phyloP scores from a whole-genome alignment of 805 yeast genomes.

The Cyberlindnera nakhonratchasimensis region DNA sequence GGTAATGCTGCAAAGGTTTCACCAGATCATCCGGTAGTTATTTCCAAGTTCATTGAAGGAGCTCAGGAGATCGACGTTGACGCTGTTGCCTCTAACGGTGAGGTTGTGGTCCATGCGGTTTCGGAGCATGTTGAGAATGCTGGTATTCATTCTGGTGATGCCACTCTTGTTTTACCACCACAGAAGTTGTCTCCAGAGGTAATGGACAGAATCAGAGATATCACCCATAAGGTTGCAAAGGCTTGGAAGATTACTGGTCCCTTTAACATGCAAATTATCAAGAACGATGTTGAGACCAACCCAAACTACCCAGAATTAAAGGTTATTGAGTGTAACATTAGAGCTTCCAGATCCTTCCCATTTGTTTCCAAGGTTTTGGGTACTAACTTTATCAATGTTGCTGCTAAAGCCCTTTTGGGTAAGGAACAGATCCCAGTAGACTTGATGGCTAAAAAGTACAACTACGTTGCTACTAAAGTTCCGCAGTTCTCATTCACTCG shows the following conservation, averaged over 20 bases:
- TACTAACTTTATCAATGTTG: slow-evolving; percentile 89
- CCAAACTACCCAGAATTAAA: slow-evolving; percentile 64
- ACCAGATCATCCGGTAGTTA: slow-evolving; percentile 95
- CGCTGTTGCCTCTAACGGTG: slow-evolving; percentile 90
- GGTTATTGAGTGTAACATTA: slow-evolving; percentile 97
- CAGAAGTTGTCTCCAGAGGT: slow-evolving; percentile 65
- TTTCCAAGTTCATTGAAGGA: slow-evolving; percentile 91
- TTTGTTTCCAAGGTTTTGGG: slow-evolving; percentile 97
- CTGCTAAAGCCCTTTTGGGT: slow-evolving; percentile 80
- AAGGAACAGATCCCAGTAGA: slow-evolving; percentile 68
- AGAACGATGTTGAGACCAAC: slow-evolving; percentile 60
- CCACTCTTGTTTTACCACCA: slow-evolving; percentile 92
- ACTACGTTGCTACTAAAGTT: slow-evolving; percentile 93
- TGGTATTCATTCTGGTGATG: slow-evolving; percentile 99
- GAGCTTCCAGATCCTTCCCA: slow-evolving; percentile 99
- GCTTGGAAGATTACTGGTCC: slow-evolving; percentile 98
- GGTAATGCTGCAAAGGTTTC: slow-evolving; percentile 89
- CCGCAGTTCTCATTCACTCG: slow-evolving; percentile 99
- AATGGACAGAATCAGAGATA: slow-evolving; percentile 73
- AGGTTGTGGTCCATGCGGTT: slow-evolving; percentile 88
- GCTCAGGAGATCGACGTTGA: slow-evolving; percentile 97
- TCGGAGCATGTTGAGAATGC: slow-evolving; percentile 98
- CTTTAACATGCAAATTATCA: slow-evolving; percentile 95
- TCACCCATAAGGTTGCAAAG: slow-evolving; percentile 87
- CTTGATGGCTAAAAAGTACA: slow-evolving; percentile 71